Evolutionary conservation across 768 basidiomycete genomes (phyloP).

Genomic region (Podaxis pistillaris): DNA sequence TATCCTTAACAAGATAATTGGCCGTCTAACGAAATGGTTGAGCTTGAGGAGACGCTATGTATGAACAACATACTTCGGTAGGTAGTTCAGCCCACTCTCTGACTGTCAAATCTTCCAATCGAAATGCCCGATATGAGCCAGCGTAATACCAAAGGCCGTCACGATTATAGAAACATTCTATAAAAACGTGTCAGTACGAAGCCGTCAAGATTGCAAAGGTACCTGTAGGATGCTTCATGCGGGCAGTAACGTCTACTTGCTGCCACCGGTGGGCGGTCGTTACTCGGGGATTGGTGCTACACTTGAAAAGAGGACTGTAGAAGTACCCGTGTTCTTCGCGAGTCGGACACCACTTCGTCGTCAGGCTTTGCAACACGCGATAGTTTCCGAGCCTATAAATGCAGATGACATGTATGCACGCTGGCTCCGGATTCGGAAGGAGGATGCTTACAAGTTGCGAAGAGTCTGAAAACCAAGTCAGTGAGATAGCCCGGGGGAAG

Average conservation of each 20-base stretch:
- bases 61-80: conserved; percentile 45
- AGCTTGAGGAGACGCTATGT: conserved; percentile 3
- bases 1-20: conserved; percentile 69
- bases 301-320: conserved; percentile 72
- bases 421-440: background rate
- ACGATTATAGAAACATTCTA: conserved; percentile 82
- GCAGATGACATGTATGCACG: background rate
- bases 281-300: conserved; percentile 75
- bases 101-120: conserved; percentile 59
- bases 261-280: conserved; percentile 76
- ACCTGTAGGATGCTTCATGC: conserved; percentile 67
- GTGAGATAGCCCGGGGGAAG: background rate
- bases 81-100: conserved; percentile 72
- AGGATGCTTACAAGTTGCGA: conserved; percentile 49
- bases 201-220: conserved; percentile 5
- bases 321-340: conserved; percentile 83
- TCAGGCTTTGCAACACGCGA: conserved; percentile 62
- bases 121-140: conserved; percentile 69
- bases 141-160: conserved; percentile 85
- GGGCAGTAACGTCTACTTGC: conserved; percentile 57
- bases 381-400: conserved; percentile 60
- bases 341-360: conserved; percentile 78
- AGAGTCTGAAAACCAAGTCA: conserved; percentile 40
- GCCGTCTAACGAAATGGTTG: conserved; percentile 45
- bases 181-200: background rate